Percentiles rank a stretch among this genome's conserved stretches.
Evolutionary conservation across 805 yeast species (phyloP).

Genomic region (Candida nemodendra): DNA sequence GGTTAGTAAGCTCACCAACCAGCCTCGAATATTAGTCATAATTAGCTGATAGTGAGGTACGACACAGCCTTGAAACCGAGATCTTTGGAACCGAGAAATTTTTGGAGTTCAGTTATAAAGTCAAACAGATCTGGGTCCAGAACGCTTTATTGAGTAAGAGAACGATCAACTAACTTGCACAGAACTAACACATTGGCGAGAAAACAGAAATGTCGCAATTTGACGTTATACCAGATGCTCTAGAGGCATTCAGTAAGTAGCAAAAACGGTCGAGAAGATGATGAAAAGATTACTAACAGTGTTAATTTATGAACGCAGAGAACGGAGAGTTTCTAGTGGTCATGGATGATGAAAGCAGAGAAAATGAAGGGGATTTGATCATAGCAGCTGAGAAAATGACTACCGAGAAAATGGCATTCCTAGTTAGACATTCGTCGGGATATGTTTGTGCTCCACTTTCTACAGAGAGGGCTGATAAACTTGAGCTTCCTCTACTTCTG

Average conservation of each 20-base stretch:
- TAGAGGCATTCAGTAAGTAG: slow-evolving; percentile 59
- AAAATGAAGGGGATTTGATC: slow-evolving; percentile 96
- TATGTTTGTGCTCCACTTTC: slow-evolving; percentile 91
- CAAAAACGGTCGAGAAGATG: neutral
- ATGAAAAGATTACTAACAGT: slow-evolving; percentile 1
- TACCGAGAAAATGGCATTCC: slow-evolving; percentile 87
- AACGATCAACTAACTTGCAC: too few species aligned
- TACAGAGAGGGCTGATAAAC: slow-evolving; percentile 70
- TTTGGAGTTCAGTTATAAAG: too few species aligned
- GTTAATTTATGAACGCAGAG: slow-evolving; percentile 26
- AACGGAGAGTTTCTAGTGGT: slow-evolving; percentile 85
- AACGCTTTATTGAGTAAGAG: too few species aligned
- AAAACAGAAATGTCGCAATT: slow-evolving; percentile 31
- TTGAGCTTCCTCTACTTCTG: slow-evolving; percentile 79
- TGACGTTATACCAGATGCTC: slow-evolving; percentile 63
- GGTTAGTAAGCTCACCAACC: too few species aligned
- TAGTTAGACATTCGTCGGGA: slow-evolving; percentile 85
- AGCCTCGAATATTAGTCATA: too few species aligned
- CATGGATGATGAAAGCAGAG: slow-evolving; percentile 96
- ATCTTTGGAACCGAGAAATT: too few species aligned
- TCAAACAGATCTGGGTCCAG: too few species aligned
- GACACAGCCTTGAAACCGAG: too few species aligned
- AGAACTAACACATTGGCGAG: too few species aligned
- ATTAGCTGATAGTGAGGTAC: too few species aligned
- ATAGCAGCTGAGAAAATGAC: slow-evolving; percentile 85